Conservation (phyloP, 441 rosid species). For the Erysimum cheiri region DNA sequence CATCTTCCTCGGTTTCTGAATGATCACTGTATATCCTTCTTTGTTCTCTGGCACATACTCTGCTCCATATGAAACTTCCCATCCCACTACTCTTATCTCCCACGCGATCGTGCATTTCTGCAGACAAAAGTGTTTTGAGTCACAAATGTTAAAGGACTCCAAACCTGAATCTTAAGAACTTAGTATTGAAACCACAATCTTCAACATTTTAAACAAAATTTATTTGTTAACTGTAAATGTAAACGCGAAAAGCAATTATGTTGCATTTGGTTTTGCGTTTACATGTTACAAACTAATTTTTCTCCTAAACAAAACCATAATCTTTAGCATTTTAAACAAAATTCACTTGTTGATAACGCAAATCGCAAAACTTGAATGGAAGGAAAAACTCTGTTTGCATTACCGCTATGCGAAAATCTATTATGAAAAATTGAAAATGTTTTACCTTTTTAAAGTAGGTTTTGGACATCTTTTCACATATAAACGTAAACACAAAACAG, state of each 20-base stretch:
- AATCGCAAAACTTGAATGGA: not conserved
- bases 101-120: slow-evolving; percentile 56
- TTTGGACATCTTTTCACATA: not conserved
- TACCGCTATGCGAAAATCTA: not conserved
- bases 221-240: not conserved
- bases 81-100: slow-evolving; percentile 66
- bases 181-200: not conserved
- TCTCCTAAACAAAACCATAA: not conserved
- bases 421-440: not conserved
- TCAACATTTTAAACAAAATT: not conserved
- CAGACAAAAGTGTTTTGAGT: not conserved
- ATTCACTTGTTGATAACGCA: not conserved
- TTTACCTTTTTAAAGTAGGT: not conserved
- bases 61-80: slow-evolving; percentile 62
- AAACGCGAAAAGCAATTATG: not conserved
- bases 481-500: not conserved
- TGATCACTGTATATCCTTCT: slow-evolving; percentile 62
- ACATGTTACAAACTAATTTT: not conserved
- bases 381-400: not conserved
- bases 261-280: not conserved
- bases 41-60: slow-evolving; percentile 60
- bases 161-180: not conserved
- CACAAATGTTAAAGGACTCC: not conserved
- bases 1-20: slow-evolving; percentile 59
- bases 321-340: not conserved